Percentiles rank a stretch among this genome's conserved stretches.
These are phyloP conservation scores for Beauveria australis DNA, from an alignment of 2,329 filamentous ascomycete species.

Conservation along the genomic window DNA sequence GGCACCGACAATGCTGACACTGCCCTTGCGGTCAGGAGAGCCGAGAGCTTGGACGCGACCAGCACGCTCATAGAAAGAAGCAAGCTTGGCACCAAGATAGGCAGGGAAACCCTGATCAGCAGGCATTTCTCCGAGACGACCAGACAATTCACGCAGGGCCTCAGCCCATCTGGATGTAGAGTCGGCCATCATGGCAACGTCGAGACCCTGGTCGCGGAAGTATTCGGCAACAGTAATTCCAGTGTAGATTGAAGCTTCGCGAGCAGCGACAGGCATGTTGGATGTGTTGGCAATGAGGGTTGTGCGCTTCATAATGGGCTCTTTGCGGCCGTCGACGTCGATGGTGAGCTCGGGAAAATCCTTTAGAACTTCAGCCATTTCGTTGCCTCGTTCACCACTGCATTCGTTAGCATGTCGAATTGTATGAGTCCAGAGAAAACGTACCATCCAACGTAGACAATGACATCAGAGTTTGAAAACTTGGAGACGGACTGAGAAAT, in stretches of 20 bases:
- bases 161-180: slow-evolving; percentile 98
- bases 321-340: slow-evolving; percentile 84
- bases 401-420: slow-evolving; percentile 14
- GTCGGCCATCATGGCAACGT: slow-evolving; percentile 99
- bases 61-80: slow-evolving; percentile 98
- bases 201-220: slow-evolving; percentile 92
- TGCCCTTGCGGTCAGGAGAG: slow-evolving; percentile 79
- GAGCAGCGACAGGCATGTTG: slow-evolving; percentile 98
- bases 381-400: slow-evolving; percentile 83
- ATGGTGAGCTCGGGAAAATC: slow-evolving; percentile 98
- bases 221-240: slow-evolving; percentile 93
- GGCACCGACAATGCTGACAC: slow-evolving; percentile 94
- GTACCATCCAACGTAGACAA: slow-evolving; percentile 79
- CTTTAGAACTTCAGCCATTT: slow-evolving; percentile 99
- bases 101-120: slow-evolving; percentile 99
- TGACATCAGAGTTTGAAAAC: slow-evolving; percentile 99
- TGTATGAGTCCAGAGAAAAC: slow-evolving; percentile 25
- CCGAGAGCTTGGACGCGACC: slow-evolving; percentile 80
- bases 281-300: slow-evolving; percentile 98
- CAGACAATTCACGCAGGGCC: slow-evolving; percentile 95
- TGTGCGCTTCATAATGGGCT: slow-evolving; percentile 99
- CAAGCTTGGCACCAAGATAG: slow-evolving; percentile 91
- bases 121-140: slow-evolving; percentile 98
- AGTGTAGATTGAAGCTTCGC: slow-evolving; percentile 98
- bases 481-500: slow-evolving; percentile 98